Base-by-base conservation (phyloP, 257 asterid genomes). In the Scutellaria minor region DNA sequence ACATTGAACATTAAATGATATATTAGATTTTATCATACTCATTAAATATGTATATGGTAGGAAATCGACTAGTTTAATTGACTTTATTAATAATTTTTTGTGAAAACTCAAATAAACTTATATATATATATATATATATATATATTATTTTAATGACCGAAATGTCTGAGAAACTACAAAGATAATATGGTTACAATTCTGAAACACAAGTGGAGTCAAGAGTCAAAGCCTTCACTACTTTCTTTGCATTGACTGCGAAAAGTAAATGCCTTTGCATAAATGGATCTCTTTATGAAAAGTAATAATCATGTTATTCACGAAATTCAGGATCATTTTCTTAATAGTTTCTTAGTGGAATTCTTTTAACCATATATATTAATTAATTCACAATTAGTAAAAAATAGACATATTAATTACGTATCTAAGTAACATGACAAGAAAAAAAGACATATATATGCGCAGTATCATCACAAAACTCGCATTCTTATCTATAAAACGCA, bases 141-240 rank as follows among this genome's bases (percentile, higher is more conserved):
- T 27, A 27, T 27, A 31, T 31, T 54, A 22, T 4, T 13, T 41
- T 5, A 68, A 18, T 52, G 10, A 22, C 24, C 46, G 53, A 64
- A 64, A 64, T 45, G 0, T 64, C 22, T 44, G 7, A 31, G 73
- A 74, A 66, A 74, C 18, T 74, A 53, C 74, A 22, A 9, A 74
- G 68, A 31, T 57, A 65, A 31, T 22, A 24, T 52, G 62, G 10
- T 42, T 3, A 13, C 11, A 9, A 44, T 54, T 64, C 11, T 7
- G 20, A n/a, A 59, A 31, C 7, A 18, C 10, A 46, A 20, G 72
- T 9, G 3, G 37, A 73, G 78, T 65, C 78, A 74, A 62, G 68
- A 56, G 68, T 59, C 60, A 27, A 54, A 6, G 72, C 73, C 67
- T 50, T 66, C 60, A 35, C 67, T 14, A 14, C 66, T 72, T 73